phyloP scores from a whole-genome alignment of 179 eudicot genomes.

The Sideroxylon spinosum region DNA sequence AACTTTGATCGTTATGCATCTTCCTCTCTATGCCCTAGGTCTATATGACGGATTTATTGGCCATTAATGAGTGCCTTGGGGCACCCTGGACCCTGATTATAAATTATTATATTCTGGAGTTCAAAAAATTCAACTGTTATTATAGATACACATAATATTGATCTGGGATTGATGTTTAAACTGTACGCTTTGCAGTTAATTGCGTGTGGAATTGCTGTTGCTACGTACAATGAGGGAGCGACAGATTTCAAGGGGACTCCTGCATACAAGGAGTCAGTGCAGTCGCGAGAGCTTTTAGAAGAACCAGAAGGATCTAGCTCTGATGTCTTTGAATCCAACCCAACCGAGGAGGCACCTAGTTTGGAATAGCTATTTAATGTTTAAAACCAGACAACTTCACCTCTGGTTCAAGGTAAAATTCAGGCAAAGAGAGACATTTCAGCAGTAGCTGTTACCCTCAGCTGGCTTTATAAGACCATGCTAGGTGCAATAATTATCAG shows the following conservation, averaged over 20 bases:
- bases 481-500: neutral
- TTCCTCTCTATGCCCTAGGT: no score
- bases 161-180: neutral
- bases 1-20: no score
- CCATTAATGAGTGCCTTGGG: no score
- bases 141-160: no score
- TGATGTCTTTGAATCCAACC: slow-evolving; percentile 91
- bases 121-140: no score
- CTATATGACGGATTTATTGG: no score
- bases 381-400: neutral
- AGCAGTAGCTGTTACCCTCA: neutral
- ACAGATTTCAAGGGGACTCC: slow-evolving; percentile 88
- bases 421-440: slow-evolving; percentile 10
- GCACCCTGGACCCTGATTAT: no score
- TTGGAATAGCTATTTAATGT: slow-evolving; percentile 52
- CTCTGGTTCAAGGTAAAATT: neutral
- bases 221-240: slow-evolving; percentile 91
- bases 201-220: slow-evolving; percentile 86
- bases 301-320: slow-evolving; percentile 73
- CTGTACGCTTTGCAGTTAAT: slow-evolving; percentile 46
- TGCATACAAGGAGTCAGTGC: slow-evolving; percentile 76
- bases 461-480: slow-evolving; percentile 4
- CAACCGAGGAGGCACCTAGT: slow-evolving; percentile 89
- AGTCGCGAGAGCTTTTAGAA: slow-evolving; percentile 60
- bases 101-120: no score